Conservation (phyloP, 169 alveolate genomes). For the Cyclospora cayetanensis region DNA sequence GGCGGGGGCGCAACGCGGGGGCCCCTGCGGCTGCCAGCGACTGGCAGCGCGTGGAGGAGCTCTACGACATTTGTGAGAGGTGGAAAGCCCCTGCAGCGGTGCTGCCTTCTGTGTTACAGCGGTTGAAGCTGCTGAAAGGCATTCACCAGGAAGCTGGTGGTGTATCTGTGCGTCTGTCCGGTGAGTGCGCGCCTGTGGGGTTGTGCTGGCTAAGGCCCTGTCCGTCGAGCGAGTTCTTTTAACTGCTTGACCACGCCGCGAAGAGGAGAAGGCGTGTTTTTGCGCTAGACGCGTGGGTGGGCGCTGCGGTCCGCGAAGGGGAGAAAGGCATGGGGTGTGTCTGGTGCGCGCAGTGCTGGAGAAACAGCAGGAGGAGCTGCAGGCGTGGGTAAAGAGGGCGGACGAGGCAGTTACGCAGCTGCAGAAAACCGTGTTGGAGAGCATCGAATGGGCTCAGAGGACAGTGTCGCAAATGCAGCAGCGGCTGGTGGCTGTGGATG, state of each 20-base stretch:
- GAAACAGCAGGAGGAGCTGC: conserved; percentile 69
- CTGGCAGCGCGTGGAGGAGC: conserved; percentile 70
- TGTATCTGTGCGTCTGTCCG: conserved; percentile 62
- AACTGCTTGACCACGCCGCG: not conserved
- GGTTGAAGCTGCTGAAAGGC: conserved; percentile 64
- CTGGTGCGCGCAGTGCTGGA: conserved; percentile 43
- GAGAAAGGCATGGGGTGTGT: not conserved
- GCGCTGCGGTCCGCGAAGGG: too few species aligned
- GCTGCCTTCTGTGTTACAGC: conserved; percentile 63
- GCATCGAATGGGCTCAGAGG: conserved; percentile 60
- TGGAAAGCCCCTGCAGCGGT: conserved; percentile 70
- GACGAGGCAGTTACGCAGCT: conserved; percentile 58
- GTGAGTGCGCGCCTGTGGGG: conserved; percentile 16
- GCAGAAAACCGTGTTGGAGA: conserved; percentile 67
- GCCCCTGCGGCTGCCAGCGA: conserved; percentile 21
- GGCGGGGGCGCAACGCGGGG: not conserved
- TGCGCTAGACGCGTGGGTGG: too few species aligned
- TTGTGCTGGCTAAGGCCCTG: not conserved
- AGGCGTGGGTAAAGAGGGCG: conserved; percentile 45
- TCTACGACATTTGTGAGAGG: conserved; percentile 70
- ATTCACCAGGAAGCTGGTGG: conserved; percentile 75
- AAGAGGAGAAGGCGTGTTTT: too few species aligned
- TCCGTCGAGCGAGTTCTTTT: not conserved
- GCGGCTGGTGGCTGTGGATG: conserved; percentile 54
- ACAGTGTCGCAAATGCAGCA: conserved; percentile 65